A percentile compares a stretch with the other conserved stretches of the same genome.
phyloP scores from a whole-genome alignment of 805 yeast species.

The Pichia phayaonensis region DNA sequence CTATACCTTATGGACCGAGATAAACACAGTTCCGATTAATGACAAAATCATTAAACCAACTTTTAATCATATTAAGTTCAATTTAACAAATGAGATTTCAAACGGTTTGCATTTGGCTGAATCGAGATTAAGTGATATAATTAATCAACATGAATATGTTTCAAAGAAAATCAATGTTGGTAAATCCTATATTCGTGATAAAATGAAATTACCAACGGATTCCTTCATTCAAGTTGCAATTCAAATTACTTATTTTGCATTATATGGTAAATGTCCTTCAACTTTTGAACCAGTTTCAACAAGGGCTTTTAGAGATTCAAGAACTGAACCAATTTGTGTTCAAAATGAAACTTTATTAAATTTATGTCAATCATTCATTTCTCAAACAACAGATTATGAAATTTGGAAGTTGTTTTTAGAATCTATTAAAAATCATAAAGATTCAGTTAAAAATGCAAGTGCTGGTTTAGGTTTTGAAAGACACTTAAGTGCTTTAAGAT shows the following conservation, averaged over 20 bases:
- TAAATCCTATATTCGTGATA: slow-evolving; percentile 28
- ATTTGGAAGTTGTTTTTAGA: slow-evolving; percentile 45
- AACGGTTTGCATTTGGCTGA: slow-evolving; percentile 48
- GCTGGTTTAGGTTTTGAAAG: slow-evolving; percentile 65
- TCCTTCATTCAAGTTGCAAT: slow-evolving; percentile 45
- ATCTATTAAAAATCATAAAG: slow-evolving; percentile 46
- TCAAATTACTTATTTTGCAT: slow-evolving; percentile 47
- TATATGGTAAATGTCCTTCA: slow-evolving; percentile 41
- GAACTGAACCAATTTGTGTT: slow-evolving; percentile 62
- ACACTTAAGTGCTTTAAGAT: slow-evolving; percentile 58
- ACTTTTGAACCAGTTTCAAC: slow-evolving; percentile 51
- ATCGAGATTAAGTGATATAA: slow-evolving; percentile 49
- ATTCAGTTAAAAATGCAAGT: slow-evolving; percentile 43
- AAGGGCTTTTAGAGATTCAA: slow-evolving; percentile 55
- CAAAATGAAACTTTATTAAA: slow-evolving; percentile 46
- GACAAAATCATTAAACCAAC: slow-evolving; percentile 31
- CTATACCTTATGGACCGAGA: slow-evolving; percentile 44
- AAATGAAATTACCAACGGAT: slow-evolving; percentile 39
- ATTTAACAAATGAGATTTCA: slow-evolving; percentile 38
- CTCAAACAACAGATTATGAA: slow-evolving; percentile 38
- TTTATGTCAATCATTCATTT: slow-evolving; percentile 56
- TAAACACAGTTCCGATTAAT: slow-evolving; percentile 30
- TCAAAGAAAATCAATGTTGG: slow-evolving; percentile 30
- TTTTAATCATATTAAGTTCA: slow-evolving; percentile 27
- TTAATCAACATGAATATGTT: slow-evolving; percentile 49